Evolutionary conservation across 106 monocot genomes (phyloP).

Genomic region (Cymbidium sinense): DNA sequence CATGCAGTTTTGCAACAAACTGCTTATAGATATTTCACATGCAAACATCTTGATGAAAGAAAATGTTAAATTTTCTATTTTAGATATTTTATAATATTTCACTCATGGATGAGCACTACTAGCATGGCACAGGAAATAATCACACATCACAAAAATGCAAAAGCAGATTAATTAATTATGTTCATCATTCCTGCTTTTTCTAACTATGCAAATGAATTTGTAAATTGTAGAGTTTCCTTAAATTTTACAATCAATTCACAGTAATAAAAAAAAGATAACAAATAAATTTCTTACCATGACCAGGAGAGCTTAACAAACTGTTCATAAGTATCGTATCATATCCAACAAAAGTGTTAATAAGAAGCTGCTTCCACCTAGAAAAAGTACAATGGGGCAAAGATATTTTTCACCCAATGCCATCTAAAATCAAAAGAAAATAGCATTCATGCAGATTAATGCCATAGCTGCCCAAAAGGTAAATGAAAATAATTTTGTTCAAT

Average conservation of each 20-base stretch:
- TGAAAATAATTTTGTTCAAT: no score
- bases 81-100: background rate
- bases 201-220: background rate
- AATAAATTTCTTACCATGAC: constrained; percentile 50
- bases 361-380: constrained; percentile 93
- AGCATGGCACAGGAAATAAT: background rate
- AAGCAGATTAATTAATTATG: background rate
- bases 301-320: constrained; percentile 84
- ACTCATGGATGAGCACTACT: background rate
- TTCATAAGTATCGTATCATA: constrained; percentile 98
- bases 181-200: background rate
- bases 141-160: background rate
- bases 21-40: background rate
- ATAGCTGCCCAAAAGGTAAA: background rate
- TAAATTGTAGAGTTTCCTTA: background rate
- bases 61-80: background rate
- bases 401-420: background rate
- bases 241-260: background rate
- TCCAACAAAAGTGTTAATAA: constrained; percentile 91
- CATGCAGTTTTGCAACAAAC: background rate
- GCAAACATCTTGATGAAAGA: background rate
- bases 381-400: background rate
- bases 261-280: background rate
- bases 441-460: background rate
- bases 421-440: background rate